Percentiles rank a stretch among this genome's conserved stretches.
These are phyloP conservation scores for Mycena polygramma DNA, from an alignment of 768 basidiomycete species.

Conservation along the genomic window DNA sequence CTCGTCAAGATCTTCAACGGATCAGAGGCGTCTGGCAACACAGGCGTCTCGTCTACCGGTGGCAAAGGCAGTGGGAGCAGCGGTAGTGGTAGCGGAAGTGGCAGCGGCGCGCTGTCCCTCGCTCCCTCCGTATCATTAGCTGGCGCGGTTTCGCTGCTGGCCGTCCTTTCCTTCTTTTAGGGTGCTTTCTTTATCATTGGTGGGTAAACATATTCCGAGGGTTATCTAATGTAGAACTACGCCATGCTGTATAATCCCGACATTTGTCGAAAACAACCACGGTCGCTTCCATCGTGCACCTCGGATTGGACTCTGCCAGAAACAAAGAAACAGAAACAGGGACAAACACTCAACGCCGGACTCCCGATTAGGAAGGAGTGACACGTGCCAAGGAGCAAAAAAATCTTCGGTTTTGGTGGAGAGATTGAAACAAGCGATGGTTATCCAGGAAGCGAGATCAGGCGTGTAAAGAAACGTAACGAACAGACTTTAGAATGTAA, in stretches of 20 bases:
- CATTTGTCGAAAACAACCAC: slow-evolving; percentile 20
- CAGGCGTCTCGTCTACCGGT: slow-evolving; percentile 1
- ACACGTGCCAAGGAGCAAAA: too few species aligned
- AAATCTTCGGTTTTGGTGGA: too few species aligned
- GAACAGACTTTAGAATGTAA: too few species aligned
- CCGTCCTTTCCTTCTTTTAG: slow-evolving; percentile 14
- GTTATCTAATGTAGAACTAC: slow-evolving; percentile 10
- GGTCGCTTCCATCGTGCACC: slow-evolving; percentile 1
- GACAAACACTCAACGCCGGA: not conserved
- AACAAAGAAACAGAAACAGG: not conserved
- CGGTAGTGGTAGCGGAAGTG: not conserved
- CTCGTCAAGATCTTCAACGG: slow-evolving; percentile 36
- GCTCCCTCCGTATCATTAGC: slow-evolving; percentile 11
- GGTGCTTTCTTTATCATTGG: not conserved
- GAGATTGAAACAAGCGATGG: too few species aligned
- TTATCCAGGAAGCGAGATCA: too few species aligned
- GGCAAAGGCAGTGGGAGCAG: not conserved
- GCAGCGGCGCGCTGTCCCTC: not conserved
- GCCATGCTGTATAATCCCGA: slow-evolving; percentile 19
- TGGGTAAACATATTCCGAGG: slow-evolving; percentile 6
- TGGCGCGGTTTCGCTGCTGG: slow-evolving; percentile 11
- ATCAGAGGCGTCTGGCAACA: slow-evolving; percentile 10
- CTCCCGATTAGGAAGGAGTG: too few species aligned
- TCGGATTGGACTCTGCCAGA: too few species aligned
- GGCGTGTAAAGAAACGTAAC: too few species aligned